Evolutionary conservation across 2,329 filamentous ascomycete genomes (phyloP), one percentile per base, ranked within the genome.

Genomic region (Bertia moriformis): DNA sequence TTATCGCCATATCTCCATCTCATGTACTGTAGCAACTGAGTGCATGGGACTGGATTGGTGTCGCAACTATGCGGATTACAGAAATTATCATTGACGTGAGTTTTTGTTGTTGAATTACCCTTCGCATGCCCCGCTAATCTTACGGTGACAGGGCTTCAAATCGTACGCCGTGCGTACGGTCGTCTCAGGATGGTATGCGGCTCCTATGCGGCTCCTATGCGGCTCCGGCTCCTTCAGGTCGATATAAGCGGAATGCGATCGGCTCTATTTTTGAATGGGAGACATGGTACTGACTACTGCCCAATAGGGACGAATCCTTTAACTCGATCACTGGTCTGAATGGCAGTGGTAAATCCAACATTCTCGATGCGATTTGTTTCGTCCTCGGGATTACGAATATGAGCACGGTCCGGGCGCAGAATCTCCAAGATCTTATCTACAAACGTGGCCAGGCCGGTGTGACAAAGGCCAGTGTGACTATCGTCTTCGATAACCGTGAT

Each of bases 241-340:
- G n/a, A n/a, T n/a, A n/a, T n/a, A n/a, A n/a, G n/a, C n/a, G n/a
- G n/a, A n/a, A n/a, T n/a, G n/a, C n/a, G n/a, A n/a, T n/a, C n/a
- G n/a, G n/a, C n/a, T n/a, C n/a, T n/a, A n/a, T n/a, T n/a, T n/a
- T n/a, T n/a, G n/a, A n/a, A n/a, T n/a, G n/a, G n/a, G n/a, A n/a
- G n/a, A n/a, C n/a, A 48, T 39, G 29, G 42, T 39, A 41, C 45
- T 47, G 41, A 49, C 65, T 67, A 45, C 70, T 53, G 49, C 40
- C 44, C 38, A 48, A 35, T 53, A 93, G 86, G 91, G 91, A 98
- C 63, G 86, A 93, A 62, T 89, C 83, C 50, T 98, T 98, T 75
- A 98, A 98, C 61, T 94, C 91, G 2, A 95, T 98, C 58, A 98
- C 91, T 41, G 91, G 91, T 51, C 78, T 98, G 41, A 98, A 98